These are phyloP conservation scores for Starmerella khaoyaiensis DNA, from an alignment of 805 yeast species.

Conservation along the genomic window DNA sequence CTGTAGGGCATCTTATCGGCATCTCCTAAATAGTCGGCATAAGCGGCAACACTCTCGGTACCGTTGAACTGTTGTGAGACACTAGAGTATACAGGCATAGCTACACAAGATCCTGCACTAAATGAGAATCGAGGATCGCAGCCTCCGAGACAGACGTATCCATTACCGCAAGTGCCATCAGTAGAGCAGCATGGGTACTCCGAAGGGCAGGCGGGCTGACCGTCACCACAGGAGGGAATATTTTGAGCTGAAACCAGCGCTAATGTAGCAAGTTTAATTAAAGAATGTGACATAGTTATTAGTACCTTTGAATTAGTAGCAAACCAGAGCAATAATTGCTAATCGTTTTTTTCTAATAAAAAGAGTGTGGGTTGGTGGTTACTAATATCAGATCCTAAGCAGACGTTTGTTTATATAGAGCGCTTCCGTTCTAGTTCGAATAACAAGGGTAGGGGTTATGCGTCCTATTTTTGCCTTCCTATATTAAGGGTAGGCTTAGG, in stretches of 20 bases:
- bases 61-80: constrained; percentile 23
- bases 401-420: too few species aligned
- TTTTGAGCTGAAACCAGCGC: constrained; percentile 8
- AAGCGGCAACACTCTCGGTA: constrained; percentile 27
- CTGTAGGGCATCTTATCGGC: constrained; percentile 55
- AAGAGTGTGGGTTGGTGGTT: too few species aligned
- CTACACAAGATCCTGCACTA: constrained; percentile 61
- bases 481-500: too few species aligned
- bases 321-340: too few species aligned
- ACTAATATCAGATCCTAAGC: too few species aligned
- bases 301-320: too few species aligned
- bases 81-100: constrained; percentile 48
- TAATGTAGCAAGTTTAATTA: constrained; percentile 6
- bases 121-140: constrained; percentile 69
- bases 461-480: too few species aligned
- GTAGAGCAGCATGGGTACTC: constrained; percentile 74
- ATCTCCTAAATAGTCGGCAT: constrained; percentile 53
- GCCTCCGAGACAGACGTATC: constrained; percentile 68
- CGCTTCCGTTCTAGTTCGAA: too few species aligned
- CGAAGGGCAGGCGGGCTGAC: constrained; percentile 49
- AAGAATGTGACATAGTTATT: too few species aligned
- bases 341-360: too few species aligned
- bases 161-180: constrained; percentile 70
- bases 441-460: too few species aligned
- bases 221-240: constrained; percentile 21